Base-by-base conservation (phyloP, 1,284 basidiomycete genomes). In the Tilletia indica region DNA sequence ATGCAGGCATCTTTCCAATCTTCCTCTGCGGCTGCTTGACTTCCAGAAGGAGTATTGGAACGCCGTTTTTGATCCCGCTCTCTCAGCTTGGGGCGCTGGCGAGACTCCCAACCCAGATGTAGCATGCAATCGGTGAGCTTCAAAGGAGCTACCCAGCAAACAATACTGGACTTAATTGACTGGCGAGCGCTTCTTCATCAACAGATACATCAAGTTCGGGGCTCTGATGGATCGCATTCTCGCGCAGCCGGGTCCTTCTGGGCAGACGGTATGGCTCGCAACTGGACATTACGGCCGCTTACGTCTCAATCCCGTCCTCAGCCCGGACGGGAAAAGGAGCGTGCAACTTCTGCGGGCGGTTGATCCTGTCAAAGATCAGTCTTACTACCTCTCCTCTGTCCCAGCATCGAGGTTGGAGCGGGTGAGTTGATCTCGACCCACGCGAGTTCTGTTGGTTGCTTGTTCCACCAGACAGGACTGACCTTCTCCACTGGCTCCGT, bases 201-300 rank as follows among this genome's bases (percentile, higher is more conserved):
- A 14, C 56, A 58, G 56, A 14, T 25, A 58, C 16, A 58, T 58
- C 56, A 58, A 58, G 56, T 58, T 58, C 34, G 56, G 56, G 25
- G 56, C 34, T 12, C 56, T 58, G 1, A 58, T 58, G 56, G 56
- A 58, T 34, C 25, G 34, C 2, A 21, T 58, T 31, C 21, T 58
- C 36, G 56, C n/a, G 6, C 11, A 58, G 14, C 25, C 19, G 36
- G 25, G 67, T 3, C 38, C 39, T 3, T 11, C 45, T 38, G 6
- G 42, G 1, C 39, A 31, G 9, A 75, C 73, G 21, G 71, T 87
- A 86, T 71, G 85, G 89, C 86, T 96, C 56, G 94, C 93, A 6
- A 95, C 93, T 3, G 94, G 95, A 8, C 95, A 98, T 83, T 98
- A 98, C 81, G 94, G 94, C n/a, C 87, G 88, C 36, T 89, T 93